A percentile compares a stretch with the other conserved stretches of the same genome.
phyloP scores from a whole-genome alignment of 495 filamentous ascomycete species.

The Penicillium angulare region DNA sequence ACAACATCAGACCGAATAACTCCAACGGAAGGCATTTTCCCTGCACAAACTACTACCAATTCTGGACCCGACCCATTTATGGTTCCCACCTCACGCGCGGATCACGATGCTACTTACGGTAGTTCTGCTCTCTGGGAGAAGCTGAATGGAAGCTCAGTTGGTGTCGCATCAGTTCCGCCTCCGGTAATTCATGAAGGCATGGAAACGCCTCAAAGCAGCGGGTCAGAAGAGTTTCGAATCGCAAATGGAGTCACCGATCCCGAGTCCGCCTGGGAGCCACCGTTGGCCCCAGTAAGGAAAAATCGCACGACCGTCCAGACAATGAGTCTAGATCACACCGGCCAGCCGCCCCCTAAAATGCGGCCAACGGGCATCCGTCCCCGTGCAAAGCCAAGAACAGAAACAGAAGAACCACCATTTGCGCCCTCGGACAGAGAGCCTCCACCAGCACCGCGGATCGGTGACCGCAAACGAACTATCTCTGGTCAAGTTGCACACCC shows the following conservation, averaged over 20 bases:
- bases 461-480: constrained; percentile 78
- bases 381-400: constrained; percentile 47
- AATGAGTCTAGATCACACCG: constrained; percentile 45
- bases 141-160: constrained; percentile 49
- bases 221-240: constrained; percentile 42
- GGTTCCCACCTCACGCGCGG: constrained; percentile 40
- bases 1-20: constrained; percentile 36
- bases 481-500: constrained; percentile 75
- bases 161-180: constrained; percentile 29
- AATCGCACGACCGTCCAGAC: constrained; percentile 58
- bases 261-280: constrained; percentile 54
- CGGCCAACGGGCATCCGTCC: constrained; percentile 52
- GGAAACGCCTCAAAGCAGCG: constrained; percentile 46
- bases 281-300: constrained; percentile 64
- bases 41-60: constrained; percentile 44
- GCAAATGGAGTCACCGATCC: constrained; percentile 32
- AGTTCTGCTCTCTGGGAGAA: constrained; percentile 58
- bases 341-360: constrained; percentile 67
- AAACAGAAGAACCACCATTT: constrained; percentile 47
- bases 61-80: constrained; percentile 46
- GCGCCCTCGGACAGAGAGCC: constrained; percentile 34
- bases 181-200: constrained; percentile 38
- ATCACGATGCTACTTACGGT: constrained; percentile 41
- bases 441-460: constrained; percentile 31
- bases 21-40: constrained; percentile 36